A percentile compares a stretch with the other conserved stretches of the same genome.
Conservation (phyloP, 352 stramenopile species). For the Heterotrichella gracilis region DNA sequence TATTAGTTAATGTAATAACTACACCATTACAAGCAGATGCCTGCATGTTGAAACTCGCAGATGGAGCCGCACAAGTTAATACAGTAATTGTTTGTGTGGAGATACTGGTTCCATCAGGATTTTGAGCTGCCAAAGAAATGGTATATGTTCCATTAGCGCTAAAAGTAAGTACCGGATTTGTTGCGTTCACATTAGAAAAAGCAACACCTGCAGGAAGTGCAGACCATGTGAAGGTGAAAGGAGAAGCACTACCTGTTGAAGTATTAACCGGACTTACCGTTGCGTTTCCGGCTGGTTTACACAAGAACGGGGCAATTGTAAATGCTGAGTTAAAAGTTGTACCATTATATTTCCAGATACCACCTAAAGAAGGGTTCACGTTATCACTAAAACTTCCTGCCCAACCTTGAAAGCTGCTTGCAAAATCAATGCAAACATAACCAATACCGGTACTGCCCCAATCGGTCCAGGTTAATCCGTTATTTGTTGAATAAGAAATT, state of each 20-base stretch:
- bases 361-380: background rate
- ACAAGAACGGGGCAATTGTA: background rate
- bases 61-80: background rate
- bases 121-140: background rate
- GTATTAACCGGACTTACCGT: background rate
- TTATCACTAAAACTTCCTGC: background rate
- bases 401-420: background rate
- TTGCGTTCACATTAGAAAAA: background rate
- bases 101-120: background rate
- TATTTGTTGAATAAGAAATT: conserved; percentile 9
- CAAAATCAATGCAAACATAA: background rate
- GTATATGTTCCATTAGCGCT: background rate
- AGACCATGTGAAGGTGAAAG: background rate
- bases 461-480: background rate
- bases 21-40: background rate
- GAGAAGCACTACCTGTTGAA: background rate
- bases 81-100: background rate
- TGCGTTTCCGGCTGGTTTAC: background rate
- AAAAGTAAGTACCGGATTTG: background rate
- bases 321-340: background rate
- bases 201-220: background rate
- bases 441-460: background rate
- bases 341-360: conserved; percentile 7
- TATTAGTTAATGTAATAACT: background rate
- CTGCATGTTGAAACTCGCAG: background rate